These are phyloP conservation scores for Croton laevigatus DNA, from an alignment of 441 rosid species.

Conservation along the genomic window DNA sequence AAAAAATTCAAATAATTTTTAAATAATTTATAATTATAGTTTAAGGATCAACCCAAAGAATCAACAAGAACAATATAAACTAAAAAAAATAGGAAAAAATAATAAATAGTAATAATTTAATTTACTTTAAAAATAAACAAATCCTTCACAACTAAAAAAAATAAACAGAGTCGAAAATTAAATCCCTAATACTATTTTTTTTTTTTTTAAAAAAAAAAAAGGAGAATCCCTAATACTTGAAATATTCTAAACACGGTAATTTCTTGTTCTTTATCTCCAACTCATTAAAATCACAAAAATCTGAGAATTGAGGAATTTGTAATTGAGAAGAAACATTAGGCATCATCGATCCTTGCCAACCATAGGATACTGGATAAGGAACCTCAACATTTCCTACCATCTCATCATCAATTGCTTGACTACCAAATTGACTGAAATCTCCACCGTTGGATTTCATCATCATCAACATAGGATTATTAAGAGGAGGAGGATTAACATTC, in stretches of 20 bases:
- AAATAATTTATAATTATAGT: too few relatives aligned
- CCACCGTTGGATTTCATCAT: constrained; percentile 5
- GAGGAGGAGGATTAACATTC: constrained; percentile 6
- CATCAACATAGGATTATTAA: constrained; percentile 5
- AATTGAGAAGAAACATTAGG: constrained; percentile 1
- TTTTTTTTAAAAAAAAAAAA: too few relatives aligned
- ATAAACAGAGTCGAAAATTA: too few relatives aligned
- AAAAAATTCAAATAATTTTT: too few relatives aligned
- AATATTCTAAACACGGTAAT: background rate
- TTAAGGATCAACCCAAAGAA: too few relatives aligned
- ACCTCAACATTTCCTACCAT: background rate
- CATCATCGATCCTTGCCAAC: background rate
- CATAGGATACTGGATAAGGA: background rate
- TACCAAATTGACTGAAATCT: background rate
- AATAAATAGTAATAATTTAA: too few relatives aligned
- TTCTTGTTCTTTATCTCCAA: constrained; percentile 17
- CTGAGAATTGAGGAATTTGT: background rate
- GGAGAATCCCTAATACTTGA: too few relatives aligned
- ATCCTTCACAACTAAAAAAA: too few relatives aligned
- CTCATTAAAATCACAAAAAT: constrained; percentile 3
- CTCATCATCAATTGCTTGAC: background rate
- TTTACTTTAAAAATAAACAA: too few relatives aligned
- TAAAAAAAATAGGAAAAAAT: too few relatives aligned
- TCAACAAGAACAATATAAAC: too few relatives aligned
- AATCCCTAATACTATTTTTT: too few relatives aligned